Percentiles rank a stretch among this genome's conserved stretches.
phyloP scores from a whole-genome alignment of 345 rosid species.

The Eucalyptus lansdowneana region DNA sequence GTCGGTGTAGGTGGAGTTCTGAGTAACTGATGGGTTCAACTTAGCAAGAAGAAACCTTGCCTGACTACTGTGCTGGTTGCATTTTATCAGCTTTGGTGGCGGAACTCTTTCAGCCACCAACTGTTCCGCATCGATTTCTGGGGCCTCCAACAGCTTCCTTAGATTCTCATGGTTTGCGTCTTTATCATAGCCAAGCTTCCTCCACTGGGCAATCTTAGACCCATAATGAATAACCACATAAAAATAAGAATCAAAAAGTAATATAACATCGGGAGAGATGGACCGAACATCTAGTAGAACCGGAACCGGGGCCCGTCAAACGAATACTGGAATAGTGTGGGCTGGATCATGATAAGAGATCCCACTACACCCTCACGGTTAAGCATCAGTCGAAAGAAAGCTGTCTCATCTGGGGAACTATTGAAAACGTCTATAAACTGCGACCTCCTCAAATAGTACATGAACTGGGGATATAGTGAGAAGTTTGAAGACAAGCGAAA shows the following conservation, averaged over 20 bases:
- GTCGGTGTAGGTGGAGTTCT: conserved; percentile 38
- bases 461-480: conserved; percentile 93
- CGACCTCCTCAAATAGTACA: conserved; percentile 90
- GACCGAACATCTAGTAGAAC: conserved; percentile 91
- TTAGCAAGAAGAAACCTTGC: conserved; percentile 97
- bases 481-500: conserved; percentile 79
- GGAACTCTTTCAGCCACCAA: conserved; percentile 69
- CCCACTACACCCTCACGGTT: conserved; percentile 88
- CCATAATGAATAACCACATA: conserved; percentile 83
- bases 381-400: conserved; percentile 75
- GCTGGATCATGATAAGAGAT: conserved; percentile 92
- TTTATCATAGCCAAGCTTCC: conserved; percentile 69
- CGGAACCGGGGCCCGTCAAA: conserved; percentile 94
- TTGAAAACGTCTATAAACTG: conserved; percentile 94
- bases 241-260: conserved; percentile 90
- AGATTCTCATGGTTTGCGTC: conserved; percentile 81
- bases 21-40: conserved; percentile 93
- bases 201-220: conserved; percentile 86
- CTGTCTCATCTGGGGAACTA: conserved; percentile 83
- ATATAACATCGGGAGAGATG: conserved; percentile 56
- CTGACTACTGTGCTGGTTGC: conserved; percentile 91
- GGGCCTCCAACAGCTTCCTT: conserved; percentile 81
- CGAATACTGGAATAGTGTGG: conserved; percentile 80
- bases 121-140: conserved; percentile 58
- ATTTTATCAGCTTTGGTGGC: conserved; percentile 62